Percentiles rank a stretch among this genome's conserved stretches.
phyloP scores from a whole-genome alignment of 495 filamentous ascomycete genomes.

The Coniosporium apollinis region DNA sequence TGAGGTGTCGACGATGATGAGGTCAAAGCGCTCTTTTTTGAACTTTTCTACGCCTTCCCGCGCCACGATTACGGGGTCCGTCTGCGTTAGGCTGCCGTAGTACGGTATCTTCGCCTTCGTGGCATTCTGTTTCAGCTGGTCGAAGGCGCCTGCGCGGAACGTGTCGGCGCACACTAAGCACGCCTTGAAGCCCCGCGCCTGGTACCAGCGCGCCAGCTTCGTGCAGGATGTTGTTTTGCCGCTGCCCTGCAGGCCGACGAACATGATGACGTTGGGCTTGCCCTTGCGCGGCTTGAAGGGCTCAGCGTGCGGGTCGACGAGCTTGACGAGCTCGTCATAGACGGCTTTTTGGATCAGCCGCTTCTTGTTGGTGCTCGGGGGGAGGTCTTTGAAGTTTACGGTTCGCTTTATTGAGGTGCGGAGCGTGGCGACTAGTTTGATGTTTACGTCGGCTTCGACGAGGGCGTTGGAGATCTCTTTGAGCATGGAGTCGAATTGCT shows the following conservation, averaged over 20 bases:
- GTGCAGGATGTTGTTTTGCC: constrained; percentile 98
- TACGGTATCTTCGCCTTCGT: constrained; percentile 98
- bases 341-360: constrained; percentile 93
- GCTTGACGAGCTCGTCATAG: constrained; percentile 87
- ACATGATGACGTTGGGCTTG: constrained; percentile 95
- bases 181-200: constrained; percentile 81
- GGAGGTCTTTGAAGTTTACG: constrained; percentile 86
- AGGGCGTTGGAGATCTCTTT: constrained; percentile 93
- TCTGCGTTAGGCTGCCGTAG: constrained; percentile 89
- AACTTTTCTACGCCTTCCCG: constrained; percentile 94
- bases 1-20: constrained; percentile 96
- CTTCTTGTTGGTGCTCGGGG: constrained; percentile 88
- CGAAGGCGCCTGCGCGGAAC: constrained; percentile 94
- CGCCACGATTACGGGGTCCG: constrained; percentile 84
- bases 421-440: constrained; percentile 78
- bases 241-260: constrained; percentile 90
- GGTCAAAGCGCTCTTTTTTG: constrained; percentile 95
- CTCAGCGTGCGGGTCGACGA: constrained; percentile 91
- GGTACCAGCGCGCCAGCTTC: constrained; percentile 90
- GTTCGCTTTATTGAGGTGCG: constrained; percentile 81
- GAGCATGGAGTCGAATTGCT: constrained; percentile 96
- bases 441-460: constrained; percentile 90
- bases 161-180: constrained; percentile 96
- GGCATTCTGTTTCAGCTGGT: constrained; percentile 97
- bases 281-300: constrained; percentile 96